phyloP scores from a whole-genome alignment of 192 early-diverging fungal genomes.

The Podila horticola region DNA sequence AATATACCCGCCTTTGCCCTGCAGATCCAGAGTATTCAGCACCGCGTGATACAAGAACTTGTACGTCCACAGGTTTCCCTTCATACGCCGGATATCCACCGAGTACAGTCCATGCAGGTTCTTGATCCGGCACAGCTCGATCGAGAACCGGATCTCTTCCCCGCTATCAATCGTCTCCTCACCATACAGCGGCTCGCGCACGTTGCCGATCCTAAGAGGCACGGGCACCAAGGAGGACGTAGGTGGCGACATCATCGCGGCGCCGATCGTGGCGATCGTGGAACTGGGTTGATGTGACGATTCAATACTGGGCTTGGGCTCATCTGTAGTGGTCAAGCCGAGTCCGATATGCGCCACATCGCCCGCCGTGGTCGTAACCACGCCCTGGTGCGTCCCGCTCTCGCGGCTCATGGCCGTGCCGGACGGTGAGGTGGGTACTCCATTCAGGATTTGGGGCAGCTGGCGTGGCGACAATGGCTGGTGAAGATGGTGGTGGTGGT shows the following conservation, averaged over 20 bases:
- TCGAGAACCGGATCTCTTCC: slow-evolving; percentile 87
- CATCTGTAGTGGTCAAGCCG: too few species aligned
- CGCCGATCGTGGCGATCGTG: background rate
- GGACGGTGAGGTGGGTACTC: background rate
- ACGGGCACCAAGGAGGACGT: background rate
- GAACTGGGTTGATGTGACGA: background rate
- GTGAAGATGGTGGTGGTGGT: background rate
- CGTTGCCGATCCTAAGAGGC: background rate
- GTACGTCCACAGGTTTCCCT: slow-evolving; percentile 82
- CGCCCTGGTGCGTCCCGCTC: too few species aligned
- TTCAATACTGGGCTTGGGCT: too few species aligned
- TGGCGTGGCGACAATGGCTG: slow-evolving; percentile 4
- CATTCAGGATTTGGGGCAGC: slow-evolving; percentile 30
- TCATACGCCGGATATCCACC: slow-evolving; percentile 76
- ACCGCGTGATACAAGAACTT: slow-evolving; percentile 79
- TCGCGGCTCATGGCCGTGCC: background rate
- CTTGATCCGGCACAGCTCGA: slow-evolving; percentile 93
- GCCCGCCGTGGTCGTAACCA: too few species aligned
- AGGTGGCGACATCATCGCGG: background rate
- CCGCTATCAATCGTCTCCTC: slow-evolving; percentile 66
- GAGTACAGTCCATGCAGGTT: slow-evolving; percentile 84
- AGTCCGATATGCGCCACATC: too few species aligned
- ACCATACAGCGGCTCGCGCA: slow-evolving; percentile 58
- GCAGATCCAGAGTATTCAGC: slow-evolving; percentile 58
- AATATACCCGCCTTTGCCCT: slow-evolving; percentile 58